A percentile compares a stretch with the other conserved stretches of the same genome.
phyloP scores from a whole-genome alignment of 225 moss, liverwort and hornwort species.

The Bryum argenteum region DNA sequence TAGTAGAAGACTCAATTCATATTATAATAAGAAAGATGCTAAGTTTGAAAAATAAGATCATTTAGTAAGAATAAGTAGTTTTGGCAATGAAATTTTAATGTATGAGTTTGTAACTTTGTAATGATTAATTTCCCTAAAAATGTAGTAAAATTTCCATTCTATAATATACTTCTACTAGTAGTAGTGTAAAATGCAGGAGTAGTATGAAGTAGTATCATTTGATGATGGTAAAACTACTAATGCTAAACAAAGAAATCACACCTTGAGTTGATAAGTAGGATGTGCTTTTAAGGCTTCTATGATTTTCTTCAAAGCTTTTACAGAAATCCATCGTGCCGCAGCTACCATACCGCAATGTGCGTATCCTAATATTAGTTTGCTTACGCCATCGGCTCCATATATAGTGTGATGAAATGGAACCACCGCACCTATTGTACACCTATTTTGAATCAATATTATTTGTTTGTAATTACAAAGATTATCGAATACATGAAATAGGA shows the following conservation, averaged over 20 bases:
- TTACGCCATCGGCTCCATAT: conserved; percentile 66
- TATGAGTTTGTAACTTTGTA: neutral
- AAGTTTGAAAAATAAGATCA: too few relatives aligned
- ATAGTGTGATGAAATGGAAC: conserved; percentile 95
- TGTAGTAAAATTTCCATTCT: too few relatives aligned
- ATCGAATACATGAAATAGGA: neutral
- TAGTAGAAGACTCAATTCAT: too few relatives aligned
- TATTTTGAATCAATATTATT: conserved; percentile 11
- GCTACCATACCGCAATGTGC: conserved; percentile 99
- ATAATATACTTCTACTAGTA: too few relatives aligned
- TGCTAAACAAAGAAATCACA: neutral
- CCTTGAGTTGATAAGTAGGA: conserved; percentile 61
- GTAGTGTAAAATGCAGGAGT: too few relatives aligned
- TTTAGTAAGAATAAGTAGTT: too few relatives aligned
- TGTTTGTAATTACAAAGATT: neutral
- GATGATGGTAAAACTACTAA: too few relatives aligned
- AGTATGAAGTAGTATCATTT: too few relatives aligned
- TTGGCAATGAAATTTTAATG: neutral
- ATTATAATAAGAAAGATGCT: too few relatives aligned
- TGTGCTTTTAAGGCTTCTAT: conserved; percentile 56
- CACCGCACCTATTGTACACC: conserved; percentile 57
- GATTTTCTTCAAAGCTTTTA: conserved; percentile 59
- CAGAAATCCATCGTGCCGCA: conserved; percentile 87
- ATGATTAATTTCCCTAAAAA: too few relatives aligned
- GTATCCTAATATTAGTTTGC: conserved; percentile 78